phyloP scores from a whole-genome alignment of 495 filamentous ascomycete genomes.

The Elasticomyces elasticus region DNA sequence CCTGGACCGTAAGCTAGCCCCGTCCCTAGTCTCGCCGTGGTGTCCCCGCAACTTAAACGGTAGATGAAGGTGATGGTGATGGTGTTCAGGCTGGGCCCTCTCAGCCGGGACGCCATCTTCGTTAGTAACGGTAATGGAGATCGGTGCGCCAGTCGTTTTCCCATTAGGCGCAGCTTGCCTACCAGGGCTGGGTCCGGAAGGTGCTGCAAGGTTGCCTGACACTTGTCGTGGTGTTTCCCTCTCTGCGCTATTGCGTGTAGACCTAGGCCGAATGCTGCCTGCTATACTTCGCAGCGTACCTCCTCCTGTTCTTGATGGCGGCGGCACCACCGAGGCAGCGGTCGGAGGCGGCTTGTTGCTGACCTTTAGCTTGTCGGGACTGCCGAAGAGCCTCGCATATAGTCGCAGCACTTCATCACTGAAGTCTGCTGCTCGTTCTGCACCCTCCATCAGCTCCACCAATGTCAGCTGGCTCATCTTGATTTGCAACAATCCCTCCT shows the following conservation, averaged over 20 bases:
- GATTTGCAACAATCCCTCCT: constrained; percentile 71
- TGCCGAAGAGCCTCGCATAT: constrained; percentile 67
- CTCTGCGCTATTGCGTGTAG: constrained; percentile 23
- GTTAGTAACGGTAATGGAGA: constrained; percentile 33
- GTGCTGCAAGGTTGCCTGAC: background rate
- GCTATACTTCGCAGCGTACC: constrained; percentile 63
- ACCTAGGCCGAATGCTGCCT: constrained; percentile 58
- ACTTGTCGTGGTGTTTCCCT: background rate
- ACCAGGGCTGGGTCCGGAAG: background rate
- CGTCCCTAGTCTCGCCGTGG: constrained; percentile 8
- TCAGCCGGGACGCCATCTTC: constrained; percentile 25
- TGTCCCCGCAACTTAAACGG: constrained; percentile 26
- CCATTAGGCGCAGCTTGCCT: background rate
- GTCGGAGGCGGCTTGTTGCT: constrained; percentile 19
- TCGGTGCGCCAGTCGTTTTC: constrained; percentile 9
- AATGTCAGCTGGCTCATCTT: constrained; percentile 90
- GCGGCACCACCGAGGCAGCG: constrained; percentile 34
- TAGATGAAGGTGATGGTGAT: constrained; percentile 24
- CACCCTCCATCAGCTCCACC: constrained; percentile 69
- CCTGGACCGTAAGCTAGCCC: constrained; percentile 5
- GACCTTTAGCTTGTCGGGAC: constrained; percentile 29
- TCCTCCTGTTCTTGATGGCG: constrained; percentile 53
- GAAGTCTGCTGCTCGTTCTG: constrained; percentile 71
- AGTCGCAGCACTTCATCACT: constrained; percentile 74
- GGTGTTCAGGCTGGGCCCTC: constrained; percentile 15